phyloP scores from a whole-genome alignment of 306 rosid genomes.

The Castanea sativa region DNA sequence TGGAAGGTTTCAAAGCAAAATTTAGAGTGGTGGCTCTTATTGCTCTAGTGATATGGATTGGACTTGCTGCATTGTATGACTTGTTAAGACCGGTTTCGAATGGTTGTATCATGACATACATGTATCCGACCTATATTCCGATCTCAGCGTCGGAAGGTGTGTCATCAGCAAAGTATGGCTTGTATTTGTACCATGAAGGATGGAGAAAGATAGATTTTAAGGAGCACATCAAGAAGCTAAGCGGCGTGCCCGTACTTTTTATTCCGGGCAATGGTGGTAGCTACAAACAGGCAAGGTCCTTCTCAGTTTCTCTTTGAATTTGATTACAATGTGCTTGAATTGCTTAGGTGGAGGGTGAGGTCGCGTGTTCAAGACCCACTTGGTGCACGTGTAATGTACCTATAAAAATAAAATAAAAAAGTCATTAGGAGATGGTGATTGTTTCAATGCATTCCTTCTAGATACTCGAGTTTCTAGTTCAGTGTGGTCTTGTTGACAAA shows the following conservation, averaged over 20 bases:
- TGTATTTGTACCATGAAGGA: conserved; percentile 92
- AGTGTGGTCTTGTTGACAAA: background rate
- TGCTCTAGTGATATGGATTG: conserved; percentile 40
- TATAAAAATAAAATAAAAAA: too few relatives aligned
- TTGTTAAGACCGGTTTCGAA: conserved; percentile 73
- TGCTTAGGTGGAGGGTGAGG: background rate
- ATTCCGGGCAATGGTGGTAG: conserved; percentile 99
- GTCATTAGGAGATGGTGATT: background rate
- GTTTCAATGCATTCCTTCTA: background rate
- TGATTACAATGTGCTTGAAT: conserved; percentile 1
- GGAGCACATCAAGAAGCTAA: conserved; percentile 81
- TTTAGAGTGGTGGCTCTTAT: conserved; percentile 56
- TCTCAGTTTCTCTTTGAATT: conserved; percentile 26
- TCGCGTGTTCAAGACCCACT: too few relatives aligned
- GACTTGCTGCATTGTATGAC: conserved; percentile 63
- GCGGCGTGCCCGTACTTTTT: conserved; percentile 86
- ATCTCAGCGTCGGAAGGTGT: conserved; percentile 43
- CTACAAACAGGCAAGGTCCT: conserved; percentile 93
- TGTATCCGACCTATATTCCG: conserved; percentile 95
- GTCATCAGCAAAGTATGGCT: conserved; percentile 64
- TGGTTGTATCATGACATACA: conserved; percentile 92
- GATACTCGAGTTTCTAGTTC: background rate
- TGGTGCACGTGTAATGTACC: too few relatives aligned
- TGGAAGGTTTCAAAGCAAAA: conserved; percentile 64
- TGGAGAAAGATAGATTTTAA: conserved; percentile 85